Conservation (phyloP, 805 yeast species). For the Saturnispora zaruensis region DNA sequence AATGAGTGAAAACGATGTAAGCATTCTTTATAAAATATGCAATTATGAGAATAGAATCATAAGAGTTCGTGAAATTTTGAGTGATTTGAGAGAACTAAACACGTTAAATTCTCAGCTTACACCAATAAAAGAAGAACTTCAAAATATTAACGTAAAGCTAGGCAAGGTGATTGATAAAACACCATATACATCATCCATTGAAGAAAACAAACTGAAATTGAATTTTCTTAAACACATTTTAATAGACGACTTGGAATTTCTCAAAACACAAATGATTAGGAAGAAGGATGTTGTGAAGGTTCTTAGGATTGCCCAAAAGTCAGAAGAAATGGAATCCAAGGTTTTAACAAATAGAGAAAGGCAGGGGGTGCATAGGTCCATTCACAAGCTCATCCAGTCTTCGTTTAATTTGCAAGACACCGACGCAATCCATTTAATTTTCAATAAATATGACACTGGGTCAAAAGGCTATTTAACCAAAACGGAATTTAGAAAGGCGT, state of each 20-base stretch:
- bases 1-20: constrained; percentile 11
- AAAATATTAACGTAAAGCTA: constrained; percentile 15
- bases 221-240: constrained; percentile 2
- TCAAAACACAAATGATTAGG: constrained; percentile 3
- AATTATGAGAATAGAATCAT: constrained; percentile 14
- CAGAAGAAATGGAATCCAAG: neutral
- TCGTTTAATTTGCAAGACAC: constrained; percentile 9
- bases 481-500: constrained; percentile 35
- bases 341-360: neutral
- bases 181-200: neutral
- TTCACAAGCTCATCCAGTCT: constrained; percentile 10
- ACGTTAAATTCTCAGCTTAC: constrained; percentile 22
- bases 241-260: neutral
- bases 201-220: constrained; percentile 2
- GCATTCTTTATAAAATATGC: constrained; percentile 14
- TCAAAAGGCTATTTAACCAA: constrained; percentile 32
- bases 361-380: constrained; percentile 1
- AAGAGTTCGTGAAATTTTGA: constrained; percentile 26
- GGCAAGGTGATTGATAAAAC: constrained; percentile 6
- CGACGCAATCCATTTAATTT: constrained; percentile 27
- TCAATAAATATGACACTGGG: constrained; percentile 32
- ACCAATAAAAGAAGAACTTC: constrained; percentile 12
- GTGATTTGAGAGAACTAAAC: constrained; percentile 30
- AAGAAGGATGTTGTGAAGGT: constrained; percentile 10
- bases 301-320: constrained; percentile 8